Evolutionary conservation across 257 asterid species (phyloP), one percentile per base, ranked within the genome.

Genomic region (Anisodus tanguticus): DNA sequence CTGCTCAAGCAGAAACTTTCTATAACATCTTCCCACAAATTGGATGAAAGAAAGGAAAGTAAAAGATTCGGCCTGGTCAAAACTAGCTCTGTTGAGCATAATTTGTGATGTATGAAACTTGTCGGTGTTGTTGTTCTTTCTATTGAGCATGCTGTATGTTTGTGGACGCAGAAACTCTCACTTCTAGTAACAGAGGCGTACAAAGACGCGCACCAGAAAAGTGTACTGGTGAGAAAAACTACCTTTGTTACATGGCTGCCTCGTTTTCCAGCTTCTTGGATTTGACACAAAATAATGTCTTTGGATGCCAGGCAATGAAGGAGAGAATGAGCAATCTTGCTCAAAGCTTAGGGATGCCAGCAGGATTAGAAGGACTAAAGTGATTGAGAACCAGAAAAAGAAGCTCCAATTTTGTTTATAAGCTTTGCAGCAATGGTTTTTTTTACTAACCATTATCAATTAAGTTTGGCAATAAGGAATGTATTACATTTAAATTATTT

Each of bases 131-230:
- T 74, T 74, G 10, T 74, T 74, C 41, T 74, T 72, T 72, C 60
- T 76, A 76, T 76, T 76, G 63, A 76, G 26, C 63, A 6, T 76
- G 45, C 9, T 76, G 47, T 76, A 6, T 17, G 13, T 3, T 76
- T 54, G 3, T 82, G 63, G 62, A 22, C 15, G 84, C 84, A 95
- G 99, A 88, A 91, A 89, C 95, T 95, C 35, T 90, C 97, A 26
- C 92, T 91, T 85, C 86, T 95, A 86, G 92, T 95, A 66, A 94
- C 96, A 2, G 98, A 94, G 86, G 99, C 99, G 4, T 95, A 94
- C 93, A 92, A 87, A 83, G 97, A 95, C 45, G 99, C 99, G 2
- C 99, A 95, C 87, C 92, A 91, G 90, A 95, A 95, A 88, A 95
- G 99, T 85, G 98, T 95, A 59, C 59, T 78, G 97, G 99, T 95